Base-by-base conservation (phyloP, 73 alveolate species). In the Paramecium primaurelia region DNA sequence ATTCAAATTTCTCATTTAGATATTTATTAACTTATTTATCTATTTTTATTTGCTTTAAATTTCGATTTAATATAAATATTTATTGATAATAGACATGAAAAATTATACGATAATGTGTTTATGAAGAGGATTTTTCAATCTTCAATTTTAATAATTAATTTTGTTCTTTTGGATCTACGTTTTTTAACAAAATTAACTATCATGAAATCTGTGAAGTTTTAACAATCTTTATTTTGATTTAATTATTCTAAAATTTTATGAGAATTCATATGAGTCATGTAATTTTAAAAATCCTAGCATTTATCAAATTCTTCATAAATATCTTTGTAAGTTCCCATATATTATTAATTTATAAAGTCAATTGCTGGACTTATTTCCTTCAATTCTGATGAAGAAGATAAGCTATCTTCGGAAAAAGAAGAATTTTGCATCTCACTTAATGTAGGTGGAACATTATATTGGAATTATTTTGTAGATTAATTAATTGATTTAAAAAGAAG, bases 271-370 rank as follows among this genome's bases (percentile, higher is more conserved):
- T 64, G 84, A 32, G 45, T 28, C 84, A 64, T 64, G 28, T 64
- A 64, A 34, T 64, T 10, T 64, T 32, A 14, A 34, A 64, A 64
- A 10, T 64, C 47, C 16, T 64, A 64, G 47, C 84, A 32, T 34
- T 64, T 64, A 64, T 64, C 84, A 64, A 64, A 64, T 64, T 64
- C 84, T 12, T 64, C 84, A 64, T 32, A 64, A 28, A 64, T 64
- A 64, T 64, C 84, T 14, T 64, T 64, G 28, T 64, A 64, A 11
- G 42, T 64, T 32, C 84, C 84, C 84, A 64, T 64, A 64, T 28
- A 32, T 26, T 59, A 30, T 64, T 64, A 28, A 32, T 64, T 32
- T 28, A 12, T 28, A 32, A 8, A 28, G 28, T 64, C 26, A 25
- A 64, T 64, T 10, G 12, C 84, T 64, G 42, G 47, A 64, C 69